Percentiles rank a stretch among this genome's conserved stretches.
These are phyloP conservation scores for Pistacia integerrima DNA, from an alignment of 345 rosid species.

Conservation along the genomic window DNA sequence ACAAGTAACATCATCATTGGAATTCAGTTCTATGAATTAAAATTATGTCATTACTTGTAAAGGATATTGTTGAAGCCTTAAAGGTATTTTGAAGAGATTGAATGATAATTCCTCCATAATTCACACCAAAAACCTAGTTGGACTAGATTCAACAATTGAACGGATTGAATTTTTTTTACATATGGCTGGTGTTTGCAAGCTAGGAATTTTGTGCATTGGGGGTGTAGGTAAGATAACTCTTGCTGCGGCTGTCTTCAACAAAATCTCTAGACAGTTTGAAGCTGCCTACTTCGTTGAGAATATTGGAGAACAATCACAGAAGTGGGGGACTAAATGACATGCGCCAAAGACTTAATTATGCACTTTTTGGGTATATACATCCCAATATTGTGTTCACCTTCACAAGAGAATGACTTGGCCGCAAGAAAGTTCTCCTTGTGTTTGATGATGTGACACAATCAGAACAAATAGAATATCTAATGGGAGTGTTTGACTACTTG, in stretches of 20 bases:
- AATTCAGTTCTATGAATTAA: too few species aligned
- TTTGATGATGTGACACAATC: too few species aligned
- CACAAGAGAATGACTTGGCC: too few species aligned
- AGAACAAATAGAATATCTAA: too few species aligned
- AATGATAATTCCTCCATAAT: neutral
- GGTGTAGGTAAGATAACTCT: conserved; percentile 46
- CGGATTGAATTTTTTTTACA: conserved; percentile 21
- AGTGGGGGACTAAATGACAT: too few species aligned
- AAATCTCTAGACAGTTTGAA: conserved; percentile 34
- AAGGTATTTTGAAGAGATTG: conserved; percentile 32
- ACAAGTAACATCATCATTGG: too few species aligned
- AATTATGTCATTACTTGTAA: conserved; percentile 22
- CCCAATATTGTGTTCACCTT: too few species aligned
- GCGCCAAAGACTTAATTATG: too few species aligned
- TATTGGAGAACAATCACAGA: conserved; percentile 25
- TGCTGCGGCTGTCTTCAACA: conserved; percentile 39
- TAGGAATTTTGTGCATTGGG: conserved; percentile 42
- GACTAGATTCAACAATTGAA: conserved; percentile 21
- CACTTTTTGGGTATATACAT: too few species aligned
- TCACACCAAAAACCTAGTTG: neutral
- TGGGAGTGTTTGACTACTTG: too few species aligned
- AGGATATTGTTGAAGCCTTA: conserved; percentile 20
- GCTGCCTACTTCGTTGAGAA: conserved; percentile 42
- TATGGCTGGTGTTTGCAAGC: conserved; percentile 20
- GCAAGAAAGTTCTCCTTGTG: too few species aligned